Base-by-base conservation (phyloP, 2,329 filamentous ascomycete species). In the Calonectria crousiana region DNA sequence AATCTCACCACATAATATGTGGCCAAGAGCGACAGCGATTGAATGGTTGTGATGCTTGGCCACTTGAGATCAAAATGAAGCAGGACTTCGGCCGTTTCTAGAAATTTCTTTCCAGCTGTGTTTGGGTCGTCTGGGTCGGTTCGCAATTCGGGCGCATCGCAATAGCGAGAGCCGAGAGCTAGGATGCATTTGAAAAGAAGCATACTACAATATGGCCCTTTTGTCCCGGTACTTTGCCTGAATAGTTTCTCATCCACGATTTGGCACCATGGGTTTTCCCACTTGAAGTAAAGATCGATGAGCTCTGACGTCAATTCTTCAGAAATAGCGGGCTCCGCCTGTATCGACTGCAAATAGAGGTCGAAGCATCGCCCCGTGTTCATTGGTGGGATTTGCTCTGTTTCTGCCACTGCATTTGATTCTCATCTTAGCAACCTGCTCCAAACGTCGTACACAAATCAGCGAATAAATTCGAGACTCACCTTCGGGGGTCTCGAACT, bases 11-110 rank as follows among this genome's bases (percentile, higher is more conserved):
- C 82, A 69, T 79, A 85, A 69, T 73, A 81, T 62, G 70, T 83
- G 1, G 75, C 78, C 68, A 86, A 78, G n/a, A 86, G 78, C 0
- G 76, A 74, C 14, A 85, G 72, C 0, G 84, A 81, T 69, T 86
- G 84, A 11, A 86, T 82, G 0, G 84, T 86, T 0, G 84, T 84
- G 11, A 86, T 80, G 4, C 78, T 84, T 0, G 84, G 84, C 23
- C 69, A 74, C 51, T 80, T 79, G 38, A 80, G 77, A 32, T 80
- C 77, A 20, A 72, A 74, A 44, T 78, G 76, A 4, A 80, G 58
- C 6, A 79, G 52, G 1, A 71, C 68, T 64, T 79, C 78, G 0
- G 83, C 83, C 23, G 78, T 77, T 11, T 83, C 78, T 2, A 84
- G 73, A 34, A 84, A 85, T 0, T 71, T 49, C 6, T 78, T 79